phyloP scores from a whole-genome alignment of 306 rosid species.

The Sesbania bispinosa region DNA sequence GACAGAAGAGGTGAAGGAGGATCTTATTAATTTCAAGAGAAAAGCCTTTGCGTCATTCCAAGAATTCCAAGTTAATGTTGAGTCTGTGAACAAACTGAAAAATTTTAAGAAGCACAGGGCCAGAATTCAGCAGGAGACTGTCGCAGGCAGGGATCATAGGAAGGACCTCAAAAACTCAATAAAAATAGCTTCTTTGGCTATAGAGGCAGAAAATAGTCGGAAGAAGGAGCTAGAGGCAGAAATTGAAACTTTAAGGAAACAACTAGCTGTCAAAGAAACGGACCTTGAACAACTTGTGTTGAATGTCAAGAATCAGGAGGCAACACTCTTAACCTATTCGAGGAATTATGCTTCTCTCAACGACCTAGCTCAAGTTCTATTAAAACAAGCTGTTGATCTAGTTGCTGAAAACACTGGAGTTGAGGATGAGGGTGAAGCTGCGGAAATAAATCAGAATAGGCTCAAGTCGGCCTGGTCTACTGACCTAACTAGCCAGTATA shows the following conservation, averaged over 20 bases:
- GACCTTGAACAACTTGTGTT: not conserved
- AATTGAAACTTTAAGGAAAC: not conserved
- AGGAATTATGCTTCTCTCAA: not conserved
- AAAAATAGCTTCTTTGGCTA: not conserved
- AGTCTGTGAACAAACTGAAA: slow-evolving; percentile 1
- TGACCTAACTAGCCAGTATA: not conserved
- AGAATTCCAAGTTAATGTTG: slow-evolving; percentile 3
- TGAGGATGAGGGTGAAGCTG: not conserved
- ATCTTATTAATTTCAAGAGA: not conserved
- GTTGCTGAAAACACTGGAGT: not conserved
- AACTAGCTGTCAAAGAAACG: not conserved
- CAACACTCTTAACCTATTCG: not conserved
- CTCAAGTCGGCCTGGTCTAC: slow-evolving; percentile 4
- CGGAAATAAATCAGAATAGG: not conserved
- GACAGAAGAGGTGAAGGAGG: not conserved
- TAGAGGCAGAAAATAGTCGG: not conserved
- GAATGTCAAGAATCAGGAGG: not conserved
- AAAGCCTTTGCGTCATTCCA: not conserved
- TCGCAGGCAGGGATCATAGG: not conserved
- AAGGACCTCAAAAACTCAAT: not conserved
- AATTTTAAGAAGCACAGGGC: not conserved
- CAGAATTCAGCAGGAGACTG: not conserved
- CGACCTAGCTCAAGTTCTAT: not conserved
- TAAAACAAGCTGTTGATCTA: not conserved
- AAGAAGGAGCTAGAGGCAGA: not conserved